Base-by-base conservation (phyloP, 2,329 filamentous ascomycete genomes). In the Ceratocystis cubensis region DNA sequence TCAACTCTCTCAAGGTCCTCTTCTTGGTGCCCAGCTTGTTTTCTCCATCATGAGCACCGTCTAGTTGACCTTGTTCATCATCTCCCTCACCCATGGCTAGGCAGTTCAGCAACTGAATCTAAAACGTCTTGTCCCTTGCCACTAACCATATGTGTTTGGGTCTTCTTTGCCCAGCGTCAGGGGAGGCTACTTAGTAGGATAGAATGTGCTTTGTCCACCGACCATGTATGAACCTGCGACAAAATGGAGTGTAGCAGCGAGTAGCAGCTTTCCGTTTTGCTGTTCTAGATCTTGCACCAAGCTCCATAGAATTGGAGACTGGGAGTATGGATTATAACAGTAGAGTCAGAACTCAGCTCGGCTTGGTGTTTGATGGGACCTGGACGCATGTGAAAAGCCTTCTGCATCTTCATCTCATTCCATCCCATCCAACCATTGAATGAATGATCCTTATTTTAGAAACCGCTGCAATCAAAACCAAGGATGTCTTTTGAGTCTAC, bases 71-170 rank as follows among this genome's bases (percentile, higher is more conserved):
- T 28, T 30, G 50, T 20, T 10, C 10, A 30, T 56, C n/a, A 15
- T 25, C 50, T n/a, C 46, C 46, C 6, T 48, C 46, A n/a, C 46
- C 46, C n/a, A 22, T n/a, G 20, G 46, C 7, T 22, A 33, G 53
- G 3, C 30, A 30, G 28, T 33, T 8, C 22, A 33, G 28, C 28
- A 57, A 17, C 28, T 30, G 30, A 28, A 57, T 57, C 53, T 37
- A 59, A 59, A 59, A 59, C 56, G 33, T 25, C 13, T 15, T 7
- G 17, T n/a, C 25, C 56, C 56, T 59, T 59, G 56, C 56, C 56
- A 59, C 30, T 30, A 30, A 30, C 56, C 7, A n/a, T 13, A 4
- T 37, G 56, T 57, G 48, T 57, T 57, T 28, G 56, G 25, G 56
- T 33, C 15, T 20, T 37, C 22, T 30, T 30, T 30, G 53, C 28